phyloP scores from a whole-genome alignment of 2,329 filamentous ascomycete species.

The Fusarium multiceps region DNA sequence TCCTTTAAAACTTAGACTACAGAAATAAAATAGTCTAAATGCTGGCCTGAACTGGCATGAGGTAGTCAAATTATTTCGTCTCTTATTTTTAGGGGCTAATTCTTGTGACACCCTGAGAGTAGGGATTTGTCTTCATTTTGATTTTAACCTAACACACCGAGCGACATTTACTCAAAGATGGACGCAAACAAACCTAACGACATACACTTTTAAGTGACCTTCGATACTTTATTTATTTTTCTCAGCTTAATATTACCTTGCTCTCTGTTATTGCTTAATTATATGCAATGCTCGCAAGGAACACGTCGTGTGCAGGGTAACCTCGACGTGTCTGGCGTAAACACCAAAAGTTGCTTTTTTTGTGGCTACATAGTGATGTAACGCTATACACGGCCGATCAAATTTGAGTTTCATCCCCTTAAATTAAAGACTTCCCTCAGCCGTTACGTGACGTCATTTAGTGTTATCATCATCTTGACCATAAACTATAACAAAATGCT shows the following conservation, averaged over 20 bases:
- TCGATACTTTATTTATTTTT: not conserved
- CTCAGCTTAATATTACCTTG: not conserved
- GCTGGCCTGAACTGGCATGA: no score
- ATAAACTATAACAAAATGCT: conserved; percentile 10
- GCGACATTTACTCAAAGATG: not conserved
- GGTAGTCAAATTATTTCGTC: no score
- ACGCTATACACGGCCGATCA: not conserved
- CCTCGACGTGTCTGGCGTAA: not conserved
- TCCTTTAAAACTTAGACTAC: no score
- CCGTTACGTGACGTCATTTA: not conserved
- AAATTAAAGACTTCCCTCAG: not conserved
- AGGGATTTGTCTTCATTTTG: not conserved
- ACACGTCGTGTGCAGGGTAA: not conserved
- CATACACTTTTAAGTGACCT: rapidly evolving
- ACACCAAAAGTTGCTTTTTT: conserved; percentile 1
- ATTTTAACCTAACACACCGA: not conserved
- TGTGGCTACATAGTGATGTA: not conserved
- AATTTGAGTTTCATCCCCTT: not conserved
- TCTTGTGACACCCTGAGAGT: no score
- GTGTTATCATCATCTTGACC: not conserved
- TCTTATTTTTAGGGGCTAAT: no score
- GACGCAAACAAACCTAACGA: not conserved
- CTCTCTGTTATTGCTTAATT: not conserved
- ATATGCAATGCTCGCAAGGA: not conserved
- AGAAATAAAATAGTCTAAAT: no score